A percentile compares a stretch with the other conserved stretches of the same genome.
Conservation (phyloP, 2,329 filamentous ascomycete genomes). For the Stachybotrys chlorohalonatus region DNA sequence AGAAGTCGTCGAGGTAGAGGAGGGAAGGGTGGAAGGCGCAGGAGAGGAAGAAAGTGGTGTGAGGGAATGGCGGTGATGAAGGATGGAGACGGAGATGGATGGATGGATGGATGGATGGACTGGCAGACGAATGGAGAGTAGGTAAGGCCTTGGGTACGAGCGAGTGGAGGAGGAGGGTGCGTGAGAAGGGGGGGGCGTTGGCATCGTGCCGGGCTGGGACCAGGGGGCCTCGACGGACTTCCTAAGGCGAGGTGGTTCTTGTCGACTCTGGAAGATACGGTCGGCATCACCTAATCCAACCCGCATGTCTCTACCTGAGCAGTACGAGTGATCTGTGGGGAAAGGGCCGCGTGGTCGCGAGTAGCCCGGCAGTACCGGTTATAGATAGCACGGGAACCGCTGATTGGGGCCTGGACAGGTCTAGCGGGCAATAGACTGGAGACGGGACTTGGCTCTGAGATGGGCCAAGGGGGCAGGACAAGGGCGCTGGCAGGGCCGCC, state of each 20-base stretch:
- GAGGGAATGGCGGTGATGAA: conserved; percentile 25
- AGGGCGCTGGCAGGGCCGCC: background rate
- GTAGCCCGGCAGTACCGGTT: background rate
- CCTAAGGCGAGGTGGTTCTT: background rate
- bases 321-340: background rate
- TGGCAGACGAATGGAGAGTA: conserved; percentile 6
- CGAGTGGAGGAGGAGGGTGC: background rate
- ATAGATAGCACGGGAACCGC: background rate
- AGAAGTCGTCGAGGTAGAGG: conserved; percentile 22
- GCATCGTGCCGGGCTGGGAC: background rate
- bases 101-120: conserved; percentile 21
- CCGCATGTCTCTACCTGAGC: background rate
- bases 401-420: background rate
- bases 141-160: background rate
- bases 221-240: background rate
- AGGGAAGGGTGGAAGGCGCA: conserved; percentile 20
- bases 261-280: background rate
- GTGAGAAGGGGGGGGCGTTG: background rate
- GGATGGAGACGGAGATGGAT: conserved; percentile 19
- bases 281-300: background rate
- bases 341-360: background rate
- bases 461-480: background rate
- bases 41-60: conserved; percentile 7
- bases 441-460: background rate
- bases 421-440: background rate